phyloP scores from a whole-genome alignment of 106 monocot genomes.

The Gastrodia elata region DNA sequence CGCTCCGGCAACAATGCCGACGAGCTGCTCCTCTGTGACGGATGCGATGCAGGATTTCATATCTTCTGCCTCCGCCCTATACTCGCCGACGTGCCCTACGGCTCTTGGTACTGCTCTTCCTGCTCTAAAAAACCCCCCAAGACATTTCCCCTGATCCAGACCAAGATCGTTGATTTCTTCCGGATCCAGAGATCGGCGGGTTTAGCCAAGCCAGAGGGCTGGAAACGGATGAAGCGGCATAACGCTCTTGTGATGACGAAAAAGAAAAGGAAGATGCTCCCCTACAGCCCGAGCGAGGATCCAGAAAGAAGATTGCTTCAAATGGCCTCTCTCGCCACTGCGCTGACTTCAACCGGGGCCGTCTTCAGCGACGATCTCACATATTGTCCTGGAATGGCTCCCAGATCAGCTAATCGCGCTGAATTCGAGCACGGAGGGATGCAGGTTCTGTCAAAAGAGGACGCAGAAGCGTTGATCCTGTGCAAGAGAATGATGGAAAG shows the following conservation, averaged over 20 bases:
- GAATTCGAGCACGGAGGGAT: conserved; percentile 71
- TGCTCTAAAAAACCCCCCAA: no score
- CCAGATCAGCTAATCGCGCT: conserved; percentile 49
- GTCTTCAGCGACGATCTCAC: conserved; percentile 76
- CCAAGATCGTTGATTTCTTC: conserved; percentile 92
- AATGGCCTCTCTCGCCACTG: conserved; percentile 85
- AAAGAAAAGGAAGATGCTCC: conserved; percentile 62
- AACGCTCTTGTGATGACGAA: no score
- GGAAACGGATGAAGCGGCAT: no score
- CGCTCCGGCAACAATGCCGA: conserved; percentile 47
- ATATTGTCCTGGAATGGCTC: conserved; percentile 68
- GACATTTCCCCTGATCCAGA: conserved; percentile 85
- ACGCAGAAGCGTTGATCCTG: conserved; percentile 44
- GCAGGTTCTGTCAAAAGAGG: conserved; percentile 83
- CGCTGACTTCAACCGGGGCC: conserved; percentile 52
- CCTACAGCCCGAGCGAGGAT: conserved; percentile 54
- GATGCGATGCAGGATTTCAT: conserved; percentile 65
- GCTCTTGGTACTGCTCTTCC: no score
- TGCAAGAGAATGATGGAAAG: conserved; percentile 89
- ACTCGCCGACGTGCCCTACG: no score
- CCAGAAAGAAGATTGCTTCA: conserved; percentile 47
- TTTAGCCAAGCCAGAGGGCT: conserved; percentile 9
- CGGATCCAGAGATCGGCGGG: conserved; percentile 46
- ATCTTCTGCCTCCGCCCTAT: conserved; percentile 94
- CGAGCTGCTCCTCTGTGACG: conserved; percentile 82